These are phyloP conservation scores for Podaxis sp. DNA, from an alignment of 768 basidiomycete species.

Conservation along the genomic window DNA sequence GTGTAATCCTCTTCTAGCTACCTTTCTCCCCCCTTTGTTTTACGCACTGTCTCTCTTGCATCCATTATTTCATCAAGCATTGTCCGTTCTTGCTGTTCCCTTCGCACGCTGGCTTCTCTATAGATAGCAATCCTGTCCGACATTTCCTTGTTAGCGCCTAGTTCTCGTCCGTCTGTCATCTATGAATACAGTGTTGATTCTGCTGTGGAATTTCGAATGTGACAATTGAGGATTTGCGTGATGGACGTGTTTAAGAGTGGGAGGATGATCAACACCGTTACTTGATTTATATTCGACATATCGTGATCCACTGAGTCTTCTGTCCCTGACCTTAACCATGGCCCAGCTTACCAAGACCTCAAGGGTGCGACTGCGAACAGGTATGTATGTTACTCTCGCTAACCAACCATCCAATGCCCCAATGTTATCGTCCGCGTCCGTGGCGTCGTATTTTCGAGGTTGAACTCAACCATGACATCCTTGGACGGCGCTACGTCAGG, in stretches of 20 bases:
- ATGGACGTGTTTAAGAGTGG: too few relatives aligned
- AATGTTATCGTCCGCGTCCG: too few relatives aligned
- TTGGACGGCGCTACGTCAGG: background rate
- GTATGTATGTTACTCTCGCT: background rate
- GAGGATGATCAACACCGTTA: background rate
- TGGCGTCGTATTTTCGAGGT: too few relatives aligned
- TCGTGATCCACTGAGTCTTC: background rate
- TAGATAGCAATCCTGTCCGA: background rate
- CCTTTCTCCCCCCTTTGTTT: background rate
- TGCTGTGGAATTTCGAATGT: background rate
- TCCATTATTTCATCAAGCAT: background rate
- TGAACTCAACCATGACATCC: too few relatives aligned
- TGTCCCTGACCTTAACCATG: background rate
- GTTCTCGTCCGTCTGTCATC: background rate
- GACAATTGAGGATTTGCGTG: too few relatives aligned
- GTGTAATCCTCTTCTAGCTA: background rate
- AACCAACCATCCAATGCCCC: too few relatives aligned
- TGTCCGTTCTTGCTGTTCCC: background rate
- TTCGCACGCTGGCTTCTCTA: background rate
- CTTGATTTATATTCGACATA: background rate
- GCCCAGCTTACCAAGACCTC: background rate
- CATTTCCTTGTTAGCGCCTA: background rate
- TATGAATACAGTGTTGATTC: background rate
- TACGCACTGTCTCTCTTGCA: background rate
- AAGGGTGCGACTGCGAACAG: background rate